These are phyloP conservation scores for Chaetomium fimeti DNA, from an alignment of 495 filamentous ascomycete species.

Conservation along the genomic window DNA sequence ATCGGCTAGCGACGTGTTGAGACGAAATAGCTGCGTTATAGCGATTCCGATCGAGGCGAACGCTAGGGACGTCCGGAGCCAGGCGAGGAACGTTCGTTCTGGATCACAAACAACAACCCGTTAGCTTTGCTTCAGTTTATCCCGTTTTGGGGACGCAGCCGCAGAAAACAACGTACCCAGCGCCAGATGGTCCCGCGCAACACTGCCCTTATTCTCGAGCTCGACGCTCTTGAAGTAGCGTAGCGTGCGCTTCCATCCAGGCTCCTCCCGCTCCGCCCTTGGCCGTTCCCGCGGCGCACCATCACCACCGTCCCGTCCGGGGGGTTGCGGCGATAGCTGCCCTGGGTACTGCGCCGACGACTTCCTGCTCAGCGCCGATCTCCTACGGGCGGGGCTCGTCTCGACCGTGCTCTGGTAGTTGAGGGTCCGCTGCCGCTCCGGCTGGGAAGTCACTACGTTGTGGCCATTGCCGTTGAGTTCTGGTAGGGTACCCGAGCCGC, in stretches of 20 bases:
- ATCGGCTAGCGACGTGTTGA: conserved; percentile 66
- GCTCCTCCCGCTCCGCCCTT: conserved; percentile 28
- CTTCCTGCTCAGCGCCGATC: conserved; percentile 20
- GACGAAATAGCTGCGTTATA: conserved; percentile 91
- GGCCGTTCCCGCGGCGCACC: conserved; percentile 27
- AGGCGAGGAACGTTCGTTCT: conserved; percentile 97
- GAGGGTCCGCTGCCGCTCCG: conserved; percentile 25
- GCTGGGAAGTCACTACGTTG: conserved; percentile 36
- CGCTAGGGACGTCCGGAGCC: conserved; percentile 91
- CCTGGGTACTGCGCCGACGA: conserved; percentile 13
- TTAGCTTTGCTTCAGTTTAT: neutral
- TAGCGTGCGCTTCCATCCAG: conserved; percentile 45
- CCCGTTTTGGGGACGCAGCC: neutral
- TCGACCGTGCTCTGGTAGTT: conserved; percentile 42
- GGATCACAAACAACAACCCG: conserved; percentile 24
- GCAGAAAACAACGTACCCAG: conserved; percentile 58
- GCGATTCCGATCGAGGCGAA: conserved; percentile 97
- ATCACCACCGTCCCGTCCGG: neutral
- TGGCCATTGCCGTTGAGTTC: conserved; percentile 25
- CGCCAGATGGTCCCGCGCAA: conserved; percentile 91
- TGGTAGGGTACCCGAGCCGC: conserved; percentile 12
- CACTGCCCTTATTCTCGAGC: conserved; percentile 94
- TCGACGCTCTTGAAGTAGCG: conserved; percentile 80
- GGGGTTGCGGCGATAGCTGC: conserved; percentile 9
- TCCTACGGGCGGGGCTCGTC: conserved; percentile 27